These are phyloP conservation scores for Carpinus viminea DNA, from an alignment of 306 rosid species.

Conservation along the genomic window DNA sequence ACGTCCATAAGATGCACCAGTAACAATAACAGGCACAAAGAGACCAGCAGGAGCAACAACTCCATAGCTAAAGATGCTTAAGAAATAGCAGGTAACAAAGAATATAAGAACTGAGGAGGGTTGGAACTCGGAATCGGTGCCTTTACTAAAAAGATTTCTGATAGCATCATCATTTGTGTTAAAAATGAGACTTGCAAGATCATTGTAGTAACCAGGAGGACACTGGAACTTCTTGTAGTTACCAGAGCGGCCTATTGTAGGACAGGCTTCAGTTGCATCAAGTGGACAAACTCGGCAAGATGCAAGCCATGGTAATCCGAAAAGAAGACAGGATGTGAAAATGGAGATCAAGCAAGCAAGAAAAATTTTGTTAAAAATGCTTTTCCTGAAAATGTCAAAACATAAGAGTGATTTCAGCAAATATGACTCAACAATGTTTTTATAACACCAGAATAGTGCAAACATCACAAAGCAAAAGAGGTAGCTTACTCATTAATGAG, in stretches of 20 bases:
- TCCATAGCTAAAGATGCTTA: constrained; percentile 85
- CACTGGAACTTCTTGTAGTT: constrained; percentile 97
- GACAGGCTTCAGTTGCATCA: constrained; percentile 76
- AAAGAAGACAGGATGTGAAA: constrained; percentile 85
- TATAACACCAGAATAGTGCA: constrained; percentile 13
- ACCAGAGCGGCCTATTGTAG: constrained; percentile 95
- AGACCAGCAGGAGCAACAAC: constrained; percentile 86
- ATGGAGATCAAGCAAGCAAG: constrained; percentile 74
- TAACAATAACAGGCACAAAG: constrained; percentile 89
- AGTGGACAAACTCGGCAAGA: constrained; percentile 78
- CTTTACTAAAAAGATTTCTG: constrained; percentile 76
- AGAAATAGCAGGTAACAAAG: constrained; percentile 63
- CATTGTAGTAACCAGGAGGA: constrained; percentile 70
- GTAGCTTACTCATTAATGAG: constrained; percentile 71
- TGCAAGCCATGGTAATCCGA: constrained; percentile 91
- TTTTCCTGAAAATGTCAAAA: constrained; percentile 62
- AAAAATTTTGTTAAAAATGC: constrained; percentile 57
- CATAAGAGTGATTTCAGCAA: constrained; percentile 28
- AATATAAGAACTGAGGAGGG: constrained; percentile 58
- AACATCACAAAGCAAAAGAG: constrained; percentile 13
- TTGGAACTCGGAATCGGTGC: constrained; percentile 68
- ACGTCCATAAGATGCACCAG: constrained; percentile 96
- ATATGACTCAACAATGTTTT: constrained; percentile 7
- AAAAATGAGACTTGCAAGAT: constrained; percentile 96
- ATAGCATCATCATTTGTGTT: constrained; percentile 97